phyloP scores from a whole-genome alignment of 257 asterid species.

The Voacanga thouarsii region DNA sequence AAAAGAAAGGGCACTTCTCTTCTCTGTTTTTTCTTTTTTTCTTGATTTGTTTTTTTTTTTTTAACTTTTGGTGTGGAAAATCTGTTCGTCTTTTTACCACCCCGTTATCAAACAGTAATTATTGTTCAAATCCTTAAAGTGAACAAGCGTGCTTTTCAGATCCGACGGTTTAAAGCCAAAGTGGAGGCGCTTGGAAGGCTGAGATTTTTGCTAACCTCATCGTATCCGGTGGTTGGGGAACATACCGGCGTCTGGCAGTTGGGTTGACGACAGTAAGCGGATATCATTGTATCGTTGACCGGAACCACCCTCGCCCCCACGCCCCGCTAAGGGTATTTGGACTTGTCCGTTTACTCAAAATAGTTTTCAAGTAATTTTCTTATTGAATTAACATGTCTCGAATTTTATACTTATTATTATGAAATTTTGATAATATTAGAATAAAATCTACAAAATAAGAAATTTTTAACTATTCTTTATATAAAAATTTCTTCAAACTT shows the following conservation, averaged over 20 bases:
- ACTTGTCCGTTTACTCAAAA: not conserved
- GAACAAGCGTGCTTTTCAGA: constrained; percentile 47
- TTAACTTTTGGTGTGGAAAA: constrained; percentile 18
- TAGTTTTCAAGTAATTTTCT: too few species aligned
- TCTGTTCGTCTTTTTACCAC: constrained; percentile 28
- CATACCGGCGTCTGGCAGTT: constrained; percentile 29
- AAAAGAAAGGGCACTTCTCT: constrained; percentile 21
- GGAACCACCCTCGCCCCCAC: constrained; percentile 7
- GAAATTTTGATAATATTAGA: too few species aligned
- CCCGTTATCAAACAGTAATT: constrained; percentile 41
- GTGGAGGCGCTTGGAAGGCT: not conserved
- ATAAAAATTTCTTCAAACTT: too few species aligned
- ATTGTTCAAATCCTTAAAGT: constrained; percentile 48
- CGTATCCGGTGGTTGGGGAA: constrained; percentile 24
- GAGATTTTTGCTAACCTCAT: constrained; percentile 17
- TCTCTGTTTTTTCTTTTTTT: constrained; percentile 21
- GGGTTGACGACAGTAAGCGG: constrained; percentile 29
- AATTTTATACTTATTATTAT: too few species aligned
- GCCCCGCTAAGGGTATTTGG: not conserved
- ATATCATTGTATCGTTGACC: constrained; percentile 35
- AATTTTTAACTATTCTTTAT: too few species aligned
- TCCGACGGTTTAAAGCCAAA: constrained; percentile 24
- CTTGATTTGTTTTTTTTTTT: constrained; percentile 8
- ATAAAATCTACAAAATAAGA: too few species aligned
- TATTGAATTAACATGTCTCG: too few species aligned